These are phyloP conservation scores for Sporodiniella umbellata DNA, from an alignment of 371 early-diverging fungal genomes.

Conservation along the genomic window DNA sequence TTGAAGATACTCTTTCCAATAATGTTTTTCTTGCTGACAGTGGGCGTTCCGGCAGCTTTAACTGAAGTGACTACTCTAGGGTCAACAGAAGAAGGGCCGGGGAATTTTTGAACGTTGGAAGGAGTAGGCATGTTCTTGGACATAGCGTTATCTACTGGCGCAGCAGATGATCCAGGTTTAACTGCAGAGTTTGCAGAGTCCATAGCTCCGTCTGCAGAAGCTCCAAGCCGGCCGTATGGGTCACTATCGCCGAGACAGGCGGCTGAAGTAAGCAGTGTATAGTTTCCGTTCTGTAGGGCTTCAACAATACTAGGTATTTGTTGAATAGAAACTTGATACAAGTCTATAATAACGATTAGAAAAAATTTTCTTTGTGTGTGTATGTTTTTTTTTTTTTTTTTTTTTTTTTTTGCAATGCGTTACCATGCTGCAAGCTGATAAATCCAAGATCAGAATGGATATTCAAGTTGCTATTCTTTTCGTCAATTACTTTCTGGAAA, in stretches of 20 bases:
- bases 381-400: background rate
- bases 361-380: too few species aligned
- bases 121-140: too few species aligned
- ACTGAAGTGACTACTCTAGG: background rate
- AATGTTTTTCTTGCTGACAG: background rate
- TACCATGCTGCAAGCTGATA: constrained; percentile 42
- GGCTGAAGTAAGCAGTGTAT: constrained; percentile 31
- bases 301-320: constrained; percentile 38
- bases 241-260: constrained; percentile 31
- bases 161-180: too few species aligned
- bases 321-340: constrained; percentile 36
- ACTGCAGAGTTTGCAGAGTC: background rate
- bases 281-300: constrained; percentile 21
- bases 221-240: constrained; percentile 16
- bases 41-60: background rate
- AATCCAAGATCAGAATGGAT: constrained; percentile 30
- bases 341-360: constrained; percentile 21
- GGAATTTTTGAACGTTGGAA: too few species aligned
- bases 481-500: constrained; percentile 16
- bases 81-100: too few species aligned
- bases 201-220: too few species aligned
- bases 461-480: constrained; percentile 22
- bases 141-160: too few species aligned
- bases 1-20: background rate
- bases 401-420: background rate